Evolutionary conservation across 768 basidiomycete genomes (phyloP), one percentile per base, ranked within the genome.

Genomic region (Kwoniella dejecticola): DNA sequence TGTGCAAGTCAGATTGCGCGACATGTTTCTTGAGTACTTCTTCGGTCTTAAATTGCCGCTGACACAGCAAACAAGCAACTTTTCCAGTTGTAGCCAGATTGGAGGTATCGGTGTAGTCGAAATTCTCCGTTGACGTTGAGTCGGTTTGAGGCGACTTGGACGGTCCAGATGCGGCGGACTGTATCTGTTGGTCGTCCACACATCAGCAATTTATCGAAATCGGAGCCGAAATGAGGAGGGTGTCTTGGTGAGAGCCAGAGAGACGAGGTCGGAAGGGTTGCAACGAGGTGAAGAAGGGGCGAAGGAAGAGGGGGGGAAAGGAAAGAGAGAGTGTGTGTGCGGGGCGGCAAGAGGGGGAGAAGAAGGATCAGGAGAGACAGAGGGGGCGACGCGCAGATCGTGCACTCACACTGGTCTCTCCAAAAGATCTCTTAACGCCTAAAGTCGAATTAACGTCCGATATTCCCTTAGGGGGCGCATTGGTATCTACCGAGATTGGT

Each of bases 1-100:
- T 98, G 81, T 99, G 96, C 65, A 99, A 81, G 76, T 89, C 90
- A 24, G 96, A 99, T 81, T 90, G 91, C 70, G 87, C 88, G 76
- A 90, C 92, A 77, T 99, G 96, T 17, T 91, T 86, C 71, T 84
- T 87, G 41, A 99, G 83, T 67, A 90, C 87, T 24, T 95, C 92
- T 59, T 88, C 69, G 3, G 84, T 82, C 80, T 95, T 97, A 85
- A 99, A 93, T 75, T 94, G 90, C 29, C 96, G 84, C 40, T 91
- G 86, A 75, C 96, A 99, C 13, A 99, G 85, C 52, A 97, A 79
- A 76, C 96, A 98, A 55, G 87, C 88, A 68, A 91, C 80, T 44
- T 85, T 85, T 52, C 77, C 80, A 4, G 85, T 80, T 8, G 60
- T 50, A 1, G 60, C 64, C 31, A 72, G 27, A 2, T 60, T 71